These are phyloP conservation scores for Amylostereum areolatum DNA, from an alignment of 1,284 basidiomycete genomes.

Conservation along the genomic window DNA sequence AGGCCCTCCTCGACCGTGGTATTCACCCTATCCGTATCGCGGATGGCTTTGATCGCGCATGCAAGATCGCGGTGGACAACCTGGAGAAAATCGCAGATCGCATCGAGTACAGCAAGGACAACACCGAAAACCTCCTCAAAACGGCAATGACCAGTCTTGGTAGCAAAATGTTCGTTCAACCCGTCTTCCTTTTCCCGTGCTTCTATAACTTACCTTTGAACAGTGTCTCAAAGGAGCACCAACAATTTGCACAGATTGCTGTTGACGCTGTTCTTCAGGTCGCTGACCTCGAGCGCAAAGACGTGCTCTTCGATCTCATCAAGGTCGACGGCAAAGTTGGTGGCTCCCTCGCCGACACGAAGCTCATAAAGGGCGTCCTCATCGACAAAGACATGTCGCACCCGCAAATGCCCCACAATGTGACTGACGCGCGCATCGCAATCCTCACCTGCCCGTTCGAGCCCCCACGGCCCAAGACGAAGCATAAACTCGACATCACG, in stretches of 20 bases:
- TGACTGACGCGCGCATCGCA: constrained; percentile 88
- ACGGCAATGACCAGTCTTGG: constrained; percentile 95
- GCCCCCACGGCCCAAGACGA: constrained; percentile 97
- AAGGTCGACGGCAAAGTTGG: constrained; percentile 99
- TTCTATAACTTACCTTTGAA: constrained; percentile 45
- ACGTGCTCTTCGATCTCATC: constrained; percentile 98
- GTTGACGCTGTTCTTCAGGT: constrained; percentile 95
- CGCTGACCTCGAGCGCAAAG: constrained; percentile 89
- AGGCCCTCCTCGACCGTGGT: constrained; percentile 90
- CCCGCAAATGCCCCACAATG: constrained; percentile 91
- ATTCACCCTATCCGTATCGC: constrained; percentile 99
- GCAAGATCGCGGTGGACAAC: constrained; percentile 83
- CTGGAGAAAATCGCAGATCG: constrained; percentile 92
- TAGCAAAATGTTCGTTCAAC: constrained; percentile 85
- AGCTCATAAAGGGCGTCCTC: constrained; percentile 91
- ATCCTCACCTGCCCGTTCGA: constrained; percentile 99
- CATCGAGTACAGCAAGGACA: constrained; percentile 77
- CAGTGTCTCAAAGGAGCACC: constrained; percentile 94
- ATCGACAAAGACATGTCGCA: constrained; percentile 99
- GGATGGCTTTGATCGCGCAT: constrained; percentile 96
- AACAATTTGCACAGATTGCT: constrained; percentile 95
- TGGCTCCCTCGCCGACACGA: constrained; percentile 91
- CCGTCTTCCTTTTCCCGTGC: constrained; percentile 85
- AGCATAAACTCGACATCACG: constrained; percentile 98
- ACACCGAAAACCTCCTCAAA: constrained; percentile 87